Conservation (phyloP, 768 basidiomycete genomes). For the Saitozyma sp. region DNA sequence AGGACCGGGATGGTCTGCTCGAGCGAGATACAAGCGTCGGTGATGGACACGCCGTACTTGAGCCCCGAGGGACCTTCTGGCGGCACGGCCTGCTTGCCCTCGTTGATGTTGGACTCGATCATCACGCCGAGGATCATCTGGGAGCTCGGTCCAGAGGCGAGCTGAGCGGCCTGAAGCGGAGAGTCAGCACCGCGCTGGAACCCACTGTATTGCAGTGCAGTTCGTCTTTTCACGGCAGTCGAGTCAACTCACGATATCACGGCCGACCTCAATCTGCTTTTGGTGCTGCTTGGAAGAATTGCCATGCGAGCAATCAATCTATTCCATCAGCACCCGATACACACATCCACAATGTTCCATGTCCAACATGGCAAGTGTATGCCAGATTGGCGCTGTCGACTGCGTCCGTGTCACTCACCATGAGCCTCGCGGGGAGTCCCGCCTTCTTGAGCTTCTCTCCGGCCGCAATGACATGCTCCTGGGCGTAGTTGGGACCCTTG, state of each 20-base stretch:
- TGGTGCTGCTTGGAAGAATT: conserved; percentile 94
- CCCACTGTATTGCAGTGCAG: neutral
- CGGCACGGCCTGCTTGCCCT: conserved; percentile 87
- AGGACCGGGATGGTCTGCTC: conserved; percentile 66
- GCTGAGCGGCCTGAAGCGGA: conserved; percentile 67
- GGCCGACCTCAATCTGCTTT: conserved; percentile 71
- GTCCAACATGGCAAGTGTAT: too few relatives aligned
- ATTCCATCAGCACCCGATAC: neutral
- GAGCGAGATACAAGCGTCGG: conserved; percentile 52
- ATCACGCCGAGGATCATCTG: conserved; percentile 85
- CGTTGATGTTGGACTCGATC: conserved; percentile 93
- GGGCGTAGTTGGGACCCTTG: conserved; percentile 83
- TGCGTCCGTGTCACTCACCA: conserved; percentile 60
- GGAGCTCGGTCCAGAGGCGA: conserved; percentile 57
- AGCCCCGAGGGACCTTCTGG: conserved; percentile 60
- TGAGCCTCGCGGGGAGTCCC: conserved; percentile 73
- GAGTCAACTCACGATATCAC: conserved; percentile 17
- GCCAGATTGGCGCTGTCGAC: too few relatives aligned
- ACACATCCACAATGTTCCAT: neutral
- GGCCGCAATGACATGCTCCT: conserved; percentile 74
- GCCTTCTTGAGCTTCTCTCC: conserved; percentile 76
- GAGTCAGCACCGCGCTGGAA: conserved; percentile 58
- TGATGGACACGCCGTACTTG: conserved; percentile 51
- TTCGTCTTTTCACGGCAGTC: too few relatives aligned
- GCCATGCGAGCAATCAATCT: conserved; percentile 65